Percentiles rank a stretch among this genome's conserved stretches.
Evolutionary conservation across 352 stramenopile genomes (phyloP).

Genomic region (Phytophthora idaei): DNA sequence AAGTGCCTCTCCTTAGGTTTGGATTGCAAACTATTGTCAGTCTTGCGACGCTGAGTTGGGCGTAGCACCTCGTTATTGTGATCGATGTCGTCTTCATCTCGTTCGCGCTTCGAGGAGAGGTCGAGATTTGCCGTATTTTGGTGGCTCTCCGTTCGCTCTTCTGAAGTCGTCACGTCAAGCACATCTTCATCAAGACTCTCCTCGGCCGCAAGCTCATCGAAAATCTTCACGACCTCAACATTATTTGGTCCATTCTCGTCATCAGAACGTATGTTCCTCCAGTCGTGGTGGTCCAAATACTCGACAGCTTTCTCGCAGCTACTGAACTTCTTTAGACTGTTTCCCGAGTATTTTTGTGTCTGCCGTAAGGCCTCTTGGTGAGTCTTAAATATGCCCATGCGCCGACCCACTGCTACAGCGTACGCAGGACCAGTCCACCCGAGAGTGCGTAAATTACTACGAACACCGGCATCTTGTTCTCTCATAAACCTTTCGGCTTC

Average conservation of each 20-base stretch:
- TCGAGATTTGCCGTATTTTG: background rate
- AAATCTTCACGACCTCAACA: background rate
- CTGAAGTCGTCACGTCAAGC: background rate
- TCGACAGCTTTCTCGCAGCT: constrained; percentile 46
- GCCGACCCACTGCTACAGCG: constrained; percentile 53
- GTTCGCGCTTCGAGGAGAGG: constrained; percentile 15
- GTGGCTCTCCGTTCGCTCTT: background rate
- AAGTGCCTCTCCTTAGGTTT: constrained; percentile 37
- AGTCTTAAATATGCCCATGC: constrained; percentile 54
- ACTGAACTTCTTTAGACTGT: constrained; percentile 57
- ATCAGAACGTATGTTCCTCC: constrained; percentile 1
- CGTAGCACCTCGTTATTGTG: background rate
- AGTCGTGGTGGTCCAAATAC: constrained; percentile 43
- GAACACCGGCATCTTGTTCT: background rate
- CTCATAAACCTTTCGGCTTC: constrained; percentile 51
- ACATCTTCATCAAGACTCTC: background rate
- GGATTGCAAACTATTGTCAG: constrained; percentile 37
- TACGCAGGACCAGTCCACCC: constrained; percentile 27
- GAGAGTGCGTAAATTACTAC: background rate
- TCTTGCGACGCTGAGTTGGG: constrained; percentile 4
- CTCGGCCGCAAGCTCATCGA: background rate
- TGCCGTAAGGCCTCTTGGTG: constrained; percentile 45
- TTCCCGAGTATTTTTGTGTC: constrained; percentile 43
- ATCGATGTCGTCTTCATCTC: constrained; percentile 1
- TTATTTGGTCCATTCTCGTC: background rate